Conservation (phyloP, 371 early-diverging fungal genomes). For the Fennellomyces sp. region DNA sequence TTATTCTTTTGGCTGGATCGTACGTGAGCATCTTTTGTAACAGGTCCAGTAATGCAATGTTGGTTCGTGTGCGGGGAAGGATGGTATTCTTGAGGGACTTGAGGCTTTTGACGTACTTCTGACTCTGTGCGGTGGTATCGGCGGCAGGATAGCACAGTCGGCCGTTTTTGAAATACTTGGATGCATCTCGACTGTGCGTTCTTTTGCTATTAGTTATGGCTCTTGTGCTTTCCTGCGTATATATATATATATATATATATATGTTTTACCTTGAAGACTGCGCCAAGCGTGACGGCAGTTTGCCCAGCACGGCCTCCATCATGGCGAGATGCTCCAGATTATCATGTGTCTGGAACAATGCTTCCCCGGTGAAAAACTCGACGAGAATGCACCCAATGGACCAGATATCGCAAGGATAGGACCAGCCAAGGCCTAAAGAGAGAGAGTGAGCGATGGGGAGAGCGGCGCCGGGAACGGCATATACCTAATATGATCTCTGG, state of each 20-base stretch:
- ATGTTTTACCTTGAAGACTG: conserved; percentile 7
- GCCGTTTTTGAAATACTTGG: conserved; percentile 63
- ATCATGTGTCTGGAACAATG: conserved; percentile 93
- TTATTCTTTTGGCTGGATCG: conserved; percentile 84
- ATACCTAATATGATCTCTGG: conserved; percentile 94
- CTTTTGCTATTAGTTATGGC: too few relatives aligned
- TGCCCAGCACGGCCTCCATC: conserved; percentile 72
- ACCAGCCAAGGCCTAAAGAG: conserved; percentile 79
- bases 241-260: neutral
- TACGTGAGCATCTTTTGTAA: conserved; percentile 81
- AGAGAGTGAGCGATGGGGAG: neutral
- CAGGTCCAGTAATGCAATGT: conserved; percentile 62
- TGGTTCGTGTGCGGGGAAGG: conserved; percentile 28
- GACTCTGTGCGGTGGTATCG: conserved; percentile 64
- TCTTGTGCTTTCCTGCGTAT: too few relatives aligned
- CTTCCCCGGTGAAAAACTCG: conserved; percentile 95
- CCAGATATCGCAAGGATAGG: conserved; percentile 97
- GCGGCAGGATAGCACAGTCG: conserved; percentile 69
- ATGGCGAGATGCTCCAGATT: conserved; percentile 80
- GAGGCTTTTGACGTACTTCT: conserved; percentile 69
- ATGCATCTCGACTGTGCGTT: conserved; percentile 52
- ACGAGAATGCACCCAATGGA: conserved; percentile 96
- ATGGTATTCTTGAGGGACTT: conserved; percentile 55
- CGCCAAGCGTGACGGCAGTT: conserved; percentile 43
- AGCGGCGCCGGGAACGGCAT: neutral